Evolutionary conservation across 2,329 filamentous ascomycete species (phyloP), one percentile per base, ranked within the genome.

Genomic region (Fusarium luffae): DNA sequence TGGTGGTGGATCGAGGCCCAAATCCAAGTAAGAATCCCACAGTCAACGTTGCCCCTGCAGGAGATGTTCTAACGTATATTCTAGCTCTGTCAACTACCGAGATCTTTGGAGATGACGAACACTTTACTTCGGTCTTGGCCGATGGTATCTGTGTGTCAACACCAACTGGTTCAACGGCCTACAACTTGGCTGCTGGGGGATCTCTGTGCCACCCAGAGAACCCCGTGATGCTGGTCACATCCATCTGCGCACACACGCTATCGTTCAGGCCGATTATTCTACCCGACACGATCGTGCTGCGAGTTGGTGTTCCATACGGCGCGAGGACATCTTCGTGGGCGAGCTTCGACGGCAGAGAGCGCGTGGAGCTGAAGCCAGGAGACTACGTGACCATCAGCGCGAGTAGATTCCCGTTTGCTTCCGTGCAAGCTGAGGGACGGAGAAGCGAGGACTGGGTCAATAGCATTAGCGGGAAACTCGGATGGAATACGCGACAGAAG

Each of bases 201-300:
- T 97, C 93, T 5, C 86, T 98, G 25, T 98, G 94, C 76, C 95
- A 98, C 77, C 95, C 95, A 0, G 96, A 98, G 74, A 98, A 98
- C 78, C 96, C 95, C 0, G 94, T 98, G 49, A 97, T 98, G 80
- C 89, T 98, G 3, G 89, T 98, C 8, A 97, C 94, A 1, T 92
- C 95, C 51, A 97, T 98, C 59, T 98, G 94, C 78, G 93, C 96
- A 2, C 95, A 98, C 80, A 98, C 95, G 1, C 85, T 98, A 5
- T 97, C 93, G 4, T 98, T 98, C 85, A 88, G 96, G 13, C 95
- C 95, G n/a, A 96, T 98, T 75, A 96, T 98, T 75, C 85, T 98
- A 4, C 96, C 96, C 0, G 96, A 99, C 80, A 98, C 95, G 0
- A 97, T 98, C 67, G 95, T 98, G 2, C 84, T 99, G 63, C 89